Evolutionary conservation across 2,329 filamentous ascomycete genomes (phyloP), one percentile per base, ranked within the genome.

Genomic region (Ascochyta lentis): DNA sequence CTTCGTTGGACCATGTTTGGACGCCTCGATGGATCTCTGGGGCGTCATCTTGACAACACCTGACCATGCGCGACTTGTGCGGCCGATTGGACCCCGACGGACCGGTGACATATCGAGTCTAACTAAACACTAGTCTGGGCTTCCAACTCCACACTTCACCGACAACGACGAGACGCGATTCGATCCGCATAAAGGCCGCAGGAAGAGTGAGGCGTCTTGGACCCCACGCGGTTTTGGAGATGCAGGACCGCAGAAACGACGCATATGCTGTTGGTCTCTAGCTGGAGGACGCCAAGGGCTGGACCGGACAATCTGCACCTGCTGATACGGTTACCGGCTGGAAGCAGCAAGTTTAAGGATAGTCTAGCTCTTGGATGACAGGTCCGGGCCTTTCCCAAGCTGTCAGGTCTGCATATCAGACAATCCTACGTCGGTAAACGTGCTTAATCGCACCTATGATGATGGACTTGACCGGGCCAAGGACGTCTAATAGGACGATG

Each of bases 41-140:
- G 19, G 26, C 27, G 39, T 42, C 54, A 42, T 33, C 34, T 27
- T 49, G 54, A 40, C 33, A 33, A 45, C 43, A 29, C 43, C 54
- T 49, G 44, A 53, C 40, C 45, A 49, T 46, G 54, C 54, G 44
- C 35, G 54, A 53, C 41, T 49, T 53, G 54, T 57, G 49, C 45
- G 45, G 54, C 49, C 49, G 54, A 41, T 49, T 49, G 45, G 54
- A n/a, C 39, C 35, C 49, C 40, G 40, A 42, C 39, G 31, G 23
- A 46, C 27, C 39, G 54, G 54, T 56, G 53, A 56, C 53, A 56
- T 50, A 50, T 50, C 53, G 47, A 44, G 41, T 27, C 42, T n/a
- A 37, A 50, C 53, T 49, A 50, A 35, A 35, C 13, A 23, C 27
- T 45, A 19, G 27, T 35, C 40, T 41, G 34, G 19, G 43, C 15